Base-by-base conservation (phyloP, 176 grass and related monocot species). In the Urochloa ruziziensis region DNA sequence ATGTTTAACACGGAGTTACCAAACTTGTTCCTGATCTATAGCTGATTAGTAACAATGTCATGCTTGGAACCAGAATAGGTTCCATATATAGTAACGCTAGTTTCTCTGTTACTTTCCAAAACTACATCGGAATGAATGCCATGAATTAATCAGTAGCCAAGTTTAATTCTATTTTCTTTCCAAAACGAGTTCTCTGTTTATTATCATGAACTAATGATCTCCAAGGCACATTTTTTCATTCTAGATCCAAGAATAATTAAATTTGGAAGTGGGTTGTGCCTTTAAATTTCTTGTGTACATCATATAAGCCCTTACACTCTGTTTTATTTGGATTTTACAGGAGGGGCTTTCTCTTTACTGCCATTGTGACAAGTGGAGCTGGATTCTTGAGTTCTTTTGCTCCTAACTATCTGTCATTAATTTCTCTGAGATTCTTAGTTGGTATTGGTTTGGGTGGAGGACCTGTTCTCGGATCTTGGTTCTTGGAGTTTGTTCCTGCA, bases 401-500 rank as follows among this genome's bases (percentile, higher is more conserved):
- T 37, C 93, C 96, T 7, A 98, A 98, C 69, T 98, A 98, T 88
- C 7, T 59, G 21, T 77, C 80, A 74, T 84, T 98, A 29, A 85
- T 98, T 54, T 56, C 47, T 86, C 71, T 95, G 43, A 86, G 96
- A 69, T 98, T 98, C 84, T 78, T 98, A 75, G 96, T 98, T 77
- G 96, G 96, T 53, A 67, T 98, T 80, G 96, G 93, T 27, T 88
- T 98, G 80, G 96, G 96, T 69, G 96, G 96, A 75, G 96, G 96
- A 51, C 96, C 96, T 46, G 91, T 98, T 46, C 96, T 98, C 21
- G 85, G 88, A 43, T 98, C 96, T 70, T 98, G 93, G 96, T 98
- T 98, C 82, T 79, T 98, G 85, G 96, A 98, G 86, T 98, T 98
- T 77, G 90, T 95, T 84, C 96, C 96, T 75, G 89, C 96, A 82